phyloP scores from a whole-genome alignment of 176 grass and related monocot species.

The Bothriochloa decipiens region DNA sequence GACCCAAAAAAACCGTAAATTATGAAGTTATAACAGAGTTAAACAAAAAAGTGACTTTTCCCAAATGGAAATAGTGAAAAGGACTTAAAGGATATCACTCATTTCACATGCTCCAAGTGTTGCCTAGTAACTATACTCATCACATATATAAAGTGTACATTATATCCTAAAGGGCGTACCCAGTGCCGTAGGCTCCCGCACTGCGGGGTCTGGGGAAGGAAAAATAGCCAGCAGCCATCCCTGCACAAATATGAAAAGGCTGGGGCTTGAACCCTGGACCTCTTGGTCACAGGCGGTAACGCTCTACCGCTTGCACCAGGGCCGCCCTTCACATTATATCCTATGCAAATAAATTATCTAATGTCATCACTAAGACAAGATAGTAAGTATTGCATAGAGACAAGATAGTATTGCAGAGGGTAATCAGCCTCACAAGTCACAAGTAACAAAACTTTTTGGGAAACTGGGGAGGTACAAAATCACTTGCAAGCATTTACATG shows the following conservation, averaged over 20 bases:
- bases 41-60: neutral
- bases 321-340: neutral
- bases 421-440: conserved; percentile 8
- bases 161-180: too few relatives aligned
- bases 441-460: neutral
- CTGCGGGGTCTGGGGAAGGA: too few relatives aligned
- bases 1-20: neutral
- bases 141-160: conserved; percentile 7
- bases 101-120: neutral
- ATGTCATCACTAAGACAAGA: neutral
- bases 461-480: conserved; percentile 18
- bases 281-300: too few relatives aligned
- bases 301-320: too few relatives aligned
- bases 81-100: neutral
- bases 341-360: conserved; percentile 35
- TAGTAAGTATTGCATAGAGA: conserved; percentile 11
- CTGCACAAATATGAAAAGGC: too few relatives aligned
- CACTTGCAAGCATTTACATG: neutral
- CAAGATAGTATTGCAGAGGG: neutral
- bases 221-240: too few relatives aligned
- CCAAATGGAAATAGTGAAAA: neutral
- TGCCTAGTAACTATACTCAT: conserved; percentile 6
- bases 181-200: too few relatives aligned
- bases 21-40: conserved; percentile 9
- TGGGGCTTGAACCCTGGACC: too few relatives aligned